A percentile compares a stretch with the other conserved stretches of the same genome.
Conservation (phyloP, 345 rosid genomes). For the Eucalyptus pumila region DNA sequence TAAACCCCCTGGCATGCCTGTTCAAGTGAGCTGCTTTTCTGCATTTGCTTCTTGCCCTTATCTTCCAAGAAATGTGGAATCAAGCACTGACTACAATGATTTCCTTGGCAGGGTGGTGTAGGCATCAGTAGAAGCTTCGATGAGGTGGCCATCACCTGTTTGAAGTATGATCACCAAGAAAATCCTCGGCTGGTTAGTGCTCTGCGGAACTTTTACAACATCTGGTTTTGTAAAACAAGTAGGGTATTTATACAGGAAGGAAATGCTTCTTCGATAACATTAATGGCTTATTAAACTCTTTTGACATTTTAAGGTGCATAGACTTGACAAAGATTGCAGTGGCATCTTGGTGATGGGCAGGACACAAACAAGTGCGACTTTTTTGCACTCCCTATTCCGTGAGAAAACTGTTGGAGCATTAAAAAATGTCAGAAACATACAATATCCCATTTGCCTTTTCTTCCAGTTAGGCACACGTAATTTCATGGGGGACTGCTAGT, state of each 20-base stretch:
- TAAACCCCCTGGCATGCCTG: slow-evolving; percentile 91
- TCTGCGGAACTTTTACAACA: neutral
- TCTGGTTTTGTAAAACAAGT: neutral
- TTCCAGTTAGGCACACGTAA: neutral
- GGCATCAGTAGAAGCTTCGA: slow-evolving; percentile 77
- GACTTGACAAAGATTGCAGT: slow-evolving; percentile 89
- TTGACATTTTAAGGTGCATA: slow-evolving; percentile 55
- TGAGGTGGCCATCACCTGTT: slow-evolving; percentile 61
- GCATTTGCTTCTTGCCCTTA: neutral
- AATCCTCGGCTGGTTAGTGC: slow-evolving; percentile 82
- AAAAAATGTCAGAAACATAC: slow-evolving; percentile 12
- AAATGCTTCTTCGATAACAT: neutral
- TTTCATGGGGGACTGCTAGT: neutral
- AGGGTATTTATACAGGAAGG: neutral
- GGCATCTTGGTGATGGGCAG: slow-evolving; percentile 95
- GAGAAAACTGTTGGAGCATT: slow-evolving; percentile 79
- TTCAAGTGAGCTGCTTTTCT: slow-evolving; percentile 42
- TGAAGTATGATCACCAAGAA: slow-evolving; percentile 47
- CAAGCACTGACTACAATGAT: neutral
- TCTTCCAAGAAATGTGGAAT: neutral
- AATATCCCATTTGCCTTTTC: neutral
- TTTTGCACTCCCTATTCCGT: slow-evolving; percentile 78
- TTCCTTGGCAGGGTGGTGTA: slow-evolving; percentile 60
- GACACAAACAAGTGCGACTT: slow-evolving; percentile 63
- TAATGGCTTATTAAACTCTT: neutral